These are phyloP conservation scores for Taiwanofungus camphoratus DNA, from an alignment of 1,284 basidiomycete species.

Conservation along the genomic window DNA sequence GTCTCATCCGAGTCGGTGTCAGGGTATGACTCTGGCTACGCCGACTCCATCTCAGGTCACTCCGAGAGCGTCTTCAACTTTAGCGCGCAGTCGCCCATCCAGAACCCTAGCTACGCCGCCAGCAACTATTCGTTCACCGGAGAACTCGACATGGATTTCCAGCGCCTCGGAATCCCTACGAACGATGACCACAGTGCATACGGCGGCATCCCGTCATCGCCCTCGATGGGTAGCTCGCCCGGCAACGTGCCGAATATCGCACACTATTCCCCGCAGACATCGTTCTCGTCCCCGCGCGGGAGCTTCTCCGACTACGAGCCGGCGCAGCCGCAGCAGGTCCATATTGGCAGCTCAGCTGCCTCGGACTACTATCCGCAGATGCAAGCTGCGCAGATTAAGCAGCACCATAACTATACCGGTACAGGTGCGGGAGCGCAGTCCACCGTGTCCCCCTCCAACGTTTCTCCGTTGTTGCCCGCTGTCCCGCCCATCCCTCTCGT, in stretches of 20 bases:
- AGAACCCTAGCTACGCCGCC: slow-evolving; percentile 51
- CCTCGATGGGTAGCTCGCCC: slow-evolving; percentile 48
- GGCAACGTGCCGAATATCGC: slow-evolving; percentile 27
- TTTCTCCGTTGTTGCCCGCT: slow-evolving; percentile 44
- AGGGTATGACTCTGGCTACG: slow-evolving; percentile 33
- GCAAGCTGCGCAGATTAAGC: slow-evolving; percentile 19
- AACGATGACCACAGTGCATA: slow-evolving; percentile 33
- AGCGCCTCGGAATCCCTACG: slow-evolving; percentile 35
- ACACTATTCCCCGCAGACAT: slow-evolving; percentile 23
- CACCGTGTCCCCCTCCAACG: slow-evolving; percentile 49
- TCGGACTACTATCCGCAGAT: slow-evolving; percentile 44
- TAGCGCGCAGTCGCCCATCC: slow-evolving; percentile 41
- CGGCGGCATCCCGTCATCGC: slow-evolving; percentile 52
- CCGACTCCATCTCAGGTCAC: slow-evolving; percentile 60
- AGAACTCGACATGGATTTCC: slow-evolving; percentile 70
- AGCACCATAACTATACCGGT: slow-evolving; percentile 25
- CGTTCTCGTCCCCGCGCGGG: slow-evolving; percentile 31
- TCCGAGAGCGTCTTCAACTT: slow-evolving; percentile 68
- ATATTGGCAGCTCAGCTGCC: slow-evolving; percentile 33
- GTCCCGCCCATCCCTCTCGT: slow-evolving; percentile 35
- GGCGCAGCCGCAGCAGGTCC: slow-evolving; percentile 32
- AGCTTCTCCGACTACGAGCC: slow-evolving; percentile 62
- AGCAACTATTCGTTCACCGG: slow-evolving; percentile 62
- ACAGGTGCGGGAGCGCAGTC: slow-evolving; percentile 17
- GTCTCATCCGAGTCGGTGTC: slow-evolving; percentile 67